Base-by-base conservation (phyloP, 805 yeast genomes). In the Candida methanosorbosa region DNA sequence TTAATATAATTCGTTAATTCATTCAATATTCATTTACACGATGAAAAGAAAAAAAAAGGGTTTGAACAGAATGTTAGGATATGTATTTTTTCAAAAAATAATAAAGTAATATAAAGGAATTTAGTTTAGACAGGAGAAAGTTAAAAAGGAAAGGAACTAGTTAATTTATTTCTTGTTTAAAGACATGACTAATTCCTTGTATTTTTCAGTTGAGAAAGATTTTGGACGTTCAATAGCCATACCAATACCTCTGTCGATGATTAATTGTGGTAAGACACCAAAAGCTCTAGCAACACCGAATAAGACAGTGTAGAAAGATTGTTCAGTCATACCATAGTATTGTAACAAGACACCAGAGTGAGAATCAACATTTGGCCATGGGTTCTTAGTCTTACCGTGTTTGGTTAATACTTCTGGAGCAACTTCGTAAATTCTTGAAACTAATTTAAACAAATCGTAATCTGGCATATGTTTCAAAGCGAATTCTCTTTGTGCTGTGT, bases 131-230 rank as follows among this genome's bases (percentile, higher is more conserved):
- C n/a, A n/a, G n/a, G n/a, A n/a, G n/a, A n/a, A n/a, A n/a, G n/a
- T n/a, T n/a, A n/a, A n/a, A n/a, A n/a, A n/a, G n/a, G n/a, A n/a
- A n/a, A n/a, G n/a, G n/a, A n/a, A n/a, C n/a, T 26, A 29, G 14
- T 26, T 15, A 27, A 23, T 18, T 36, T 41, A 40, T 42, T 47
- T 41, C 48, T 50, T 54, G 36, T 41, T 40, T 31, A 57, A 38
- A 32, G 50, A 41, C 40, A 44, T 68, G 54, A 81, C 94, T 61
- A 85, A 67, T 71, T 84, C 86, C 57, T 76, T 78, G 72, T 81
- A 84, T 68, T 86, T 86, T 67, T 85, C 90, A 46, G 95, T 85
- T 42, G 94, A 83, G 85, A 86, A 84, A 43, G 94, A 79, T 68
- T 82, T 82, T 66, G 92, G 92, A 69, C 94, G 81, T 70, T 82